Conservation (phyloP, 768 basidiomycete species). For the Piloderma croceum region DNA sequence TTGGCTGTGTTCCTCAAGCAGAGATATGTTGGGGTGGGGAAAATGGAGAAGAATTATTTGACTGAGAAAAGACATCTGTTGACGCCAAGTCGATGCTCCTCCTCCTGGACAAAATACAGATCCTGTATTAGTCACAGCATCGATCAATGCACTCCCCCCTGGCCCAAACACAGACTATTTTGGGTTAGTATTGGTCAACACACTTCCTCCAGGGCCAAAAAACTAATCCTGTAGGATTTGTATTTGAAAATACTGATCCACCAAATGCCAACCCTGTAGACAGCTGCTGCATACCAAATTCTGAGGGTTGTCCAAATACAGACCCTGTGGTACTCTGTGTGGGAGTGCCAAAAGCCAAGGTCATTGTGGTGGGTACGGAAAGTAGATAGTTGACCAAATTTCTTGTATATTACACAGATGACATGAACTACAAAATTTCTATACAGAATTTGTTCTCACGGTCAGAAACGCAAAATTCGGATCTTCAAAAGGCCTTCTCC, state of each 20-base stretch:
- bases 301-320: constrained; percentile 9
- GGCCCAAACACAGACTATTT: constrained; percentile 11
- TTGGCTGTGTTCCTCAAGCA: neutral
- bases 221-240: constrained; percentile 14
- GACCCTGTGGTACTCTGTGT: constrained; percentile 15
- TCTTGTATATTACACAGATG: too few relatives aligned
- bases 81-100: too few relatives aligned
- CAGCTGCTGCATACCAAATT: too few relatives aligned
- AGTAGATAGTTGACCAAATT: constrained; percentile 27
- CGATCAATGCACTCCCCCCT: constrained; percentile 3
- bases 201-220: constrained; percentile 26
- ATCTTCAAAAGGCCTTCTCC: too few relatives aligned
- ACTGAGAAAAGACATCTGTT: neutral
- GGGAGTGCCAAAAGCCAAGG: constrained; percentile 34
- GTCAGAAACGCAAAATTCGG: too few relatives aligned
- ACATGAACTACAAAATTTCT: too few relatives aligned
- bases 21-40: neutral
- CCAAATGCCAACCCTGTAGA: constrained; percentile 25
- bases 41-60: neutral
- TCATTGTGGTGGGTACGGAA: constrained; percentile 21
- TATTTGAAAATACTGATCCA: constrained; percentile 19
- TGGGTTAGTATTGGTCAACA: constrained; percentile 10
- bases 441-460: too few relatives aligned
- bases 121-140: constrained; percentile 3
- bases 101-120: constrained; percentile 15